Evolutionary conservation across 2,329 filamentous ascomycete species (phyloP).

Genomic region (Aspergillus hiratsukae): DNA sequence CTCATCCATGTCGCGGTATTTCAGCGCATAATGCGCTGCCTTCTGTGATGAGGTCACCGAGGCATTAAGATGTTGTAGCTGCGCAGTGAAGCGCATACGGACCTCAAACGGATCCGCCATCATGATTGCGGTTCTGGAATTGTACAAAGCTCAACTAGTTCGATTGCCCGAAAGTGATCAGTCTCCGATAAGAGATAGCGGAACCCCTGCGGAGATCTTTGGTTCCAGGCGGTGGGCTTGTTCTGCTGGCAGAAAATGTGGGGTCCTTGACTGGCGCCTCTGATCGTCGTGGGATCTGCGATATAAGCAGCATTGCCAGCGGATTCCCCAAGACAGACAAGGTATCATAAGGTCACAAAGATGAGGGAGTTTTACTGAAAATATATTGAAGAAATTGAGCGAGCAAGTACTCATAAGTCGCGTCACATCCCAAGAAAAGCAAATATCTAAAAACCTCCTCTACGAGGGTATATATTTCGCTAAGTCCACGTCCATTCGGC

Average conservation of each 20-base stretch:
- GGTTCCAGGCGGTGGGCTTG: constrained; percentile 15
- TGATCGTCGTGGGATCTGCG: constrained; percentile 9
- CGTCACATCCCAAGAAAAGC: background rate
- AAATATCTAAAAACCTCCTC: background rate
- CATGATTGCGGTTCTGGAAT: constrained; percentile 26
- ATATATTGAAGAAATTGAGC: background rate
- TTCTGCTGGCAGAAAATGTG: constrained; percentile 21
- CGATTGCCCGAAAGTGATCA: background rate
- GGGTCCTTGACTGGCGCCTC: background rate
- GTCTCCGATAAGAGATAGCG: background rate
- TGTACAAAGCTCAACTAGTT: background rate
- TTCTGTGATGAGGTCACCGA: constrained; percentile 86
- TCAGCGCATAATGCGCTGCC: constrained; percentile 89
- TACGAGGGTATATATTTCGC: background rate
- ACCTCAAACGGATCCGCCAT: constrained; percentile 94
- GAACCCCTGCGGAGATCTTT: background rate
- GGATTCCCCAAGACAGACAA: background rate
- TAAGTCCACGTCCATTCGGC: background rate
- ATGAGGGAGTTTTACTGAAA: background rate
- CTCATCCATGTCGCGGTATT: constrained; percentile 91
- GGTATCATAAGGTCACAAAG: background rate
- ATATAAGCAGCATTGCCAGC: background rate
- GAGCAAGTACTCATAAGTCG: background rate
- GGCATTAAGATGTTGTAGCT: constrained; percentile 86
- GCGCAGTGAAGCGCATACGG: constrained; percentile 90